These are phyloP conservation scores for Aspergillus transmontanensis DNA, from an alignment of 2,329 filamentous ascomycete species.

Conservation along the genomic window DNA sequence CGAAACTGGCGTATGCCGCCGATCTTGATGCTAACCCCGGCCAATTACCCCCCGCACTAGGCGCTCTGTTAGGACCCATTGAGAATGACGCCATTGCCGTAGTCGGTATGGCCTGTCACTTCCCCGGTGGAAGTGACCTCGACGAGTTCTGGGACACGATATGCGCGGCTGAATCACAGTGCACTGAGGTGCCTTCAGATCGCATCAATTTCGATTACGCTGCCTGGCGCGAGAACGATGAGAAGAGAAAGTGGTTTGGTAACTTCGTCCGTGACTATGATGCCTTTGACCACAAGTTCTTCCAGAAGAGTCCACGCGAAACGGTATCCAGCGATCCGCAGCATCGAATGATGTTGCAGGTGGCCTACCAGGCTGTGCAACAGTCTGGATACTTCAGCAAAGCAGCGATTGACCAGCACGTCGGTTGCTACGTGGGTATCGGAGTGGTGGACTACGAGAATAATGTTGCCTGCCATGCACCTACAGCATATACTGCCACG, in stretches of 20 bases:
- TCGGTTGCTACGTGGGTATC: slow-evolving; percentile 34
- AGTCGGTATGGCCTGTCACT: slow-evolving; percentile 40
- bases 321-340: slow-evolving; percentile 33
- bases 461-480: slow-evolving; percentile 29
- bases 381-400: slow-evolving; percentile 31
- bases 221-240: slow-evolving; percentile 20
- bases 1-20: not conserved
- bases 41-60: not conserved
- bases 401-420: slow-evolving; percentile 5
- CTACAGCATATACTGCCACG: slow-evolving; percentile 32
- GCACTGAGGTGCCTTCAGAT: slow-evolving; percentile 26
- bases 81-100: slow-evolving; percentile 32
- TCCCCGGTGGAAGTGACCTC: slow-evolving; percentile 37
- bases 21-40: not conserved
- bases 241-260: slow-evolving; percentile 18
- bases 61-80: not conserved
- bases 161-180: slow-evolving; percentile 31
- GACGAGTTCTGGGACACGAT: slow-evolving; percentile 40
- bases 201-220: slow-evolving; percentile 23
- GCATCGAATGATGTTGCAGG: slow-evolving; percentile 30
- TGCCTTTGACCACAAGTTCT: slow-evolving; percentile 38
- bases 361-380: slow-evolving; percentile 36
- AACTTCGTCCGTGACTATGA: slow-evolving; percentile 23
- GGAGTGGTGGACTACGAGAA: slow-evolving; percentile 29
- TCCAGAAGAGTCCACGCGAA: slow-evolving; percentile 32